phyloP scores from a whole-genome alignment of 192 early-diverging fungal species.

The Coemansia sp. region DNA sequence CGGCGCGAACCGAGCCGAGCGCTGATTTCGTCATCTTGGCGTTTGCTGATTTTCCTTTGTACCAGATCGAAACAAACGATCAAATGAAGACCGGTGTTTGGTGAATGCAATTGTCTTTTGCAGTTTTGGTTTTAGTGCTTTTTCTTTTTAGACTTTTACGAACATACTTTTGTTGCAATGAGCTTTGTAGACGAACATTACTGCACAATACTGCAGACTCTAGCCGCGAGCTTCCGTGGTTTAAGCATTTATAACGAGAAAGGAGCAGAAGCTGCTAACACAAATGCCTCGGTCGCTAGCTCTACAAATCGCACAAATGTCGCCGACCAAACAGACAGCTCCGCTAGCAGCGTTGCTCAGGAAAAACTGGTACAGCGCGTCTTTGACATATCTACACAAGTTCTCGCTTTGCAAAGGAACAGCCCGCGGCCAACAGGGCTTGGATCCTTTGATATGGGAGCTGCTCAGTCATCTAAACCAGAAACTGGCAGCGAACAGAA shows the following conservation, averaged over 20 bases:
- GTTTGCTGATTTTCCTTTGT: no score
- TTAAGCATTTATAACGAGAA: neutral
- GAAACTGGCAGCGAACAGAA: neutral
- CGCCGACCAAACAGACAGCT: no score
- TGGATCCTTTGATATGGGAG: no score
- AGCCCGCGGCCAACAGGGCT: neutral
- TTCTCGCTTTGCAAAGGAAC: constrained; percentile 7
- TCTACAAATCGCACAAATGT: no score
- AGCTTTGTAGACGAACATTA: constrained; percentile 54
- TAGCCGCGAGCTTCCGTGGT: constrained; percentile 8
- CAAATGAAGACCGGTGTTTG: no score
- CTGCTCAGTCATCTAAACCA: neutral
- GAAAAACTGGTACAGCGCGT: constrained; percentile 24
- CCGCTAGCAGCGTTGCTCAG: neutral
- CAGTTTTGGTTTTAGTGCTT: neutral
- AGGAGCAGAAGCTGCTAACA: neutral
- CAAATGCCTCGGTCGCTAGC: no score
- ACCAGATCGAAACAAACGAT: no score
- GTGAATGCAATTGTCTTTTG: no score
- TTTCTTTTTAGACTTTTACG: neutral
- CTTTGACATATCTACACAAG: constrained; percentile 34
- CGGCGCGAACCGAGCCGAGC: neutral
- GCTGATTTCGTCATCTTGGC: no score
- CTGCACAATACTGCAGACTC: constrained; percentile 25
- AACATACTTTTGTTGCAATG: constrained; percentile 18